phyloP scores from a whole-genome alignment of 225 moss, liverwort and hornwort genomes.

The Ulota crispa region DNA sequence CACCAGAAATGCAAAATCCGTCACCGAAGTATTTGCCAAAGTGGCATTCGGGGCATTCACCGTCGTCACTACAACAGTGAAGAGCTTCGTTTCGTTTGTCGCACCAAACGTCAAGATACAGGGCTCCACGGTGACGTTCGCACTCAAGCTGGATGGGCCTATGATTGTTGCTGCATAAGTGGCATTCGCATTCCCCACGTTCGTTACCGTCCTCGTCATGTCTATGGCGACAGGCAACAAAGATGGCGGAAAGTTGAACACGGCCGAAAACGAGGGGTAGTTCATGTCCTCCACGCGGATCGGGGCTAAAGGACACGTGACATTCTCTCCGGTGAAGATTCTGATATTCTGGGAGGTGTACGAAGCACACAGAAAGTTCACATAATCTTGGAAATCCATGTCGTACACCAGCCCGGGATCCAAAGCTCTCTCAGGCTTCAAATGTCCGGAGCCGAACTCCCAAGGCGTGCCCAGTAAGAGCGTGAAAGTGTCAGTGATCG shows the following conservation, averaged over 20 bases:
- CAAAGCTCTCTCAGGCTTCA: constrained; percentile 43
- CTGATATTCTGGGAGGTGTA: constrained; percentile 20
- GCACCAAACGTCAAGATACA: constrained; percentile 22
- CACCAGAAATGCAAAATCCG: constrained; percentile 14
- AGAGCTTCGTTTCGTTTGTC: constrained; percentile 5
- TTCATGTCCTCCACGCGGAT: constrained; percentile 48
- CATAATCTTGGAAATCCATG: constrained; percentile 33
- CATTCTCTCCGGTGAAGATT: constrained; percentile 21
- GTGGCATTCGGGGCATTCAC: constrained; percentile 7
- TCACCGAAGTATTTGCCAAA: background rate
- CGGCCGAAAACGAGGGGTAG: constrained; percentile 57
- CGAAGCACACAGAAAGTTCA: constrained; percentile 41
- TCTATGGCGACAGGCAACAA: background rate
- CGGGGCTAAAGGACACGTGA: constrained; percentile 20
- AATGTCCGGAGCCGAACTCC: constrained; percentile 46
- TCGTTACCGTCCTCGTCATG: constrained; percentile 49
- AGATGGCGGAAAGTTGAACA: constrained; percentile 8
- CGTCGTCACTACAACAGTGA: constrained; percentile 18
- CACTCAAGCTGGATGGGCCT: background rate
- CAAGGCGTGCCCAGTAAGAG: background rate
- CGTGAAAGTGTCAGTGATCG: constrained; percentile 8
- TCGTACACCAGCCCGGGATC: constrained; percentile 70
- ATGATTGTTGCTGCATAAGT: constrained; percentile 29
- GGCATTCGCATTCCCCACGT: constrained; percentile 32
- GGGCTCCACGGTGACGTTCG: constrained; percentile 32